Evolutionary conservation across 495 filamentous ascomycete genomes (phyloP).

Genomic region (Margaritispora aquatica): DNA sequence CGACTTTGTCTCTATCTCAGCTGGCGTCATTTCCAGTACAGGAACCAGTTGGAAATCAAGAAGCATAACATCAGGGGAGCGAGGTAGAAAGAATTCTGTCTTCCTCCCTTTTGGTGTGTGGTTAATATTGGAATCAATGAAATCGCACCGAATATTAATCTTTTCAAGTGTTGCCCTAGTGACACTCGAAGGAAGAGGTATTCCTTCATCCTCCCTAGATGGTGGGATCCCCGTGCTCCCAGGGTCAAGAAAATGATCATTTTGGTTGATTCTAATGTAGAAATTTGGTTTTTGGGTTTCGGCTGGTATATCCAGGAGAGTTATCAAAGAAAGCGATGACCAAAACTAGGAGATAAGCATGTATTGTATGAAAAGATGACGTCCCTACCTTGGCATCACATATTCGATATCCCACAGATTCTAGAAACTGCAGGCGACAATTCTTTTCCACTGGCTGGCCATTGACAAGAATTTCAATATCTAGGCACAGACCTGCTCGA

Average conservation of each 20-base stretch:
- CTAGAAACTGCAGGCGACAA: neutral
- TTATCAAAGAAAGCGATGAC: constrained; percentile 13
- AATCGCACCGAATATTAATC: constrained; percentile 8
- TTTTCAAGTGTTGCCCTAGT: constrained; percentile 7
- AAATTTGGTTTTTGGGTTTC: neutral
- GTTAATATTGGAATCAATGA: neutral
- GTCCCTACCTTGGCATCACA: constrained; percentile 15
- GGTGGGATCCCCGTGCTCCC: neutral
- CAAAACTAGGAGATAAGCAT: constrained; percentile 20
- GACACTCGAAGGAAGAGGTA: neutral
- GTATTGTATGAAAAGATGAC: neutral
- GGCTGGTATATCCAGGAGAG: constrained; percentile 1
- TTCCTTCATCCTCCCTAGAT: neutral
- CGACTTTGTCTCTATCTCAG: neutral
- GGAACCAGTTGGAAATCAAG: neutral
- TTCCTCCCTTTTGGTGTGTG: neutral
- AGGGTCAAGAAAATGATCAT: neutral
- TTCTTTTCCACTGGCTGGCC: neutral
- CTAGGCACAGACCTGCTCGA: constrained; percentile 6
- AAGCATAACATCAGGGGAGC: neutral
- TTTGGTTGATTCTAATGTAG: constrained; percentile 8
- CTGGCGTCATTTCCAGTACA: neutral
- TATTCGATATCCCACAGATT: constrained; percentile 9
- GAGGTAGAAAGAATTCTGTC: neutral
- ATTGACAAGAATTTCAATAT: constrained; percentile 13